phyloP scores from a whole-genome alignment of 345 rosid genomes.

The Salix purpurea region DNA sequence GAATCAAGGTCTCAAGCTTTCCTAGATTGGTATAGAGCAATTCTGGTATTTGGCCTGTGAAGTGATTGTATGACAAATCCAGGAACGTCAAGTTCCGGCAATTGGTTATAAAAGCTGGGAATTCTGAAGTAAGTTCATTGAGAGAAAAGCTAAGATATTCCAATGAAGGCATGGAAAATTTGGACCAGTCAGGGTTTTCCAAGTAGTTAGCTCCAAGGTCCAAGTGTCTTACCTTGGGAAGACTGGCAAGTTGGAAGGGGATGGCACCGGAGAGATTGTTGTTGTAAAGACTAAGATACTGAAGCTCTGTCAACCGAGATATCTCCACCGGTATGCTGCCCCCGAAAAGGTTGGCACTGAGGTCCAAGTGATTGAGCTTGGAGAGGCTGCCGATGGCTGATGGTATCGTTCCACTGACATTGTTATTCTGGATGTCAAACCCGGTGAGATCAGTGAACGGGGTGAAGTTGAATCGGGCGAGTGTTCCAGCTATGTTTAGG shows the following conservation, averaged over 20 bases:
- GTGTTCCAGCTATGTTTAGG: slow-evolving; percentile 32
- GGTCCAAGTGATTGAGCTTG: slow-evolving; percentile 37
- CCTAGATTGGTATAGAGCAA: slow-evolving; percentile 35
- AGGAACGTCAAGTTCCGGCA: slow-evolving; percentile 49
- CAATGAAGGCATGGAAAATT: slow-evolving; percentile 50
- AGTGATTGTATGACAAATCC: slow-evolving; percentile 44
- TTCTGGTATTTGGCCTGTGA: slow-evolving; percentile 48
- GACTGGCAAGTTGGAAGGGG: slow-evolving; percentile 44
- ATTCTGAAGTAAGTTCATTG: slow-evolving; percentile 27
- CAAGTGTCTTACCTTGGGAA: slow-evolving; percentile 38
- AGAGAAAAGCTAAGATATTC: slow-evolving; percentile 38
- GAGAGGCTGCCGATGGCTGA: slow-evolving; percentile 32
- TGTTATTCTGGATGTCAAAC: slow-evolving; percentile 33
- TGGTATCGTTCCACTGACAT: slow-evolving; percentile 29
- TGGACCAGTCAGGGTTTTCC: slow-evolving; percentile 48
- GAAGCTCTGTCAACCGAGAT: slow-evolving; percentile 36
- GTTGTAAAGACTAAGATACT: slow-evolving; percentile 29
- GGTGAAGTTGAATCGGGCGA: slow-evolving; percentile 46
- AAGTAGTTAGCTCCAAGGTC: slow-evolving; percentile 60
- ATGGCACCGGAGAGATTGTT: slow-evolving; percentile 47
- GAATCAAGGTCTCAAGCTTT: slow-evolving; percentile 41
- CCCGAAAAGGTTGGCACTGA: slow-evolving; percentile 34
- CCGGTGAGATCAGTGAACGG: slow-evolving; percentile 40
- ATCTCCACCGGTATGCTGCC: slow-evolving; percentile 40
- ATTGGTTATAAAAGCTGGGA: slow-evolving; percentile 44